Base-by-base conservation (phyloP, 2,329 filamentous ascomycete genomes). In the Epichloe bromicola region DNA sequence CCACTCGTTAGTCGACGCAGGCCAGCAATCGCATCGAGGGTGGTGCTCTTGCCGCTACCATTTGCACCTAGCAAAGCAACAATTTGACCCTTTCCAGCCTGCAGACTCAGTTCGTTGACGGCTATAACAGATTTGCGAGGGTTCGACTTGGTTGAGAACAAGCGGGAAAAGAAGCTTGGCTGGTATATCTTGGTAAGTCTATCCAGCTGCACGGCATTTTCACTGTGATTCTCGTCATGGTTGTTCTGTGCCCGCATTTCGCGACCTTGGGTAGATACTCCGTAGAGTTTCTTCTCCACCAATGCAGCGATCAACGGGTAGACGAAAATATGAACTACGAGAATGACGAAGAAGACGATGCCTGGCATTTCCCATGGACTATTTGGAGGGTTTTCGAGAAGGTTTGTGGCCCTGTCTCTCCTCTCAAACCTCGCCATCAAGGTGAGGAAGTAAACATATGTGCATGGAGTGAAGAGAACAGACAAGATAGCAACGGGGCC, bases 41-140 rank as follows among this genome's bases (percentile, higher is more conserved):
- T 95, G 0, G 90, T 95, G 50, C 83, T 89, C 65, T 96, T 96
- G 37, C 90, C 90, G 58, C 83, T 88, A 17, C 90, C 90, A 62
- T 96, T 96, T 5, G 89, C 88, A 38, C 90, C 90, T 0, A 96
- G 75, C 0, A 96, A 72, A 1, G 90, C 86, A 61, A 94, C 77
- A 49, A 96, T 95, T 59, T 95, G 84, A 1, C 90, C 90, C 55
- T 82, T 79, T 3, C 79, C 74, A 3, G 87, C 86, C 17, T 78
- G 75, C 46, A 96, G 72, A 48, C 76, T 84, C 38, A 96, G 70
- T 40, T 82, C 73, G 53, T 88, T 75, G 40, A 96, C 88, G 3
- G 90, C 90, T n/a, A 83, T 67, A 1, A 95, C 88, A 0, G 80
- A 80, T 38, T 83, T 76, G 5, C 54, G 49, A 2, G 72, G 67